Evolutionary conservation across 2,329 filamentous ascomycete genomes (phyloP).

Genomic region (Torrubiellomyces zombiae): DNA sequence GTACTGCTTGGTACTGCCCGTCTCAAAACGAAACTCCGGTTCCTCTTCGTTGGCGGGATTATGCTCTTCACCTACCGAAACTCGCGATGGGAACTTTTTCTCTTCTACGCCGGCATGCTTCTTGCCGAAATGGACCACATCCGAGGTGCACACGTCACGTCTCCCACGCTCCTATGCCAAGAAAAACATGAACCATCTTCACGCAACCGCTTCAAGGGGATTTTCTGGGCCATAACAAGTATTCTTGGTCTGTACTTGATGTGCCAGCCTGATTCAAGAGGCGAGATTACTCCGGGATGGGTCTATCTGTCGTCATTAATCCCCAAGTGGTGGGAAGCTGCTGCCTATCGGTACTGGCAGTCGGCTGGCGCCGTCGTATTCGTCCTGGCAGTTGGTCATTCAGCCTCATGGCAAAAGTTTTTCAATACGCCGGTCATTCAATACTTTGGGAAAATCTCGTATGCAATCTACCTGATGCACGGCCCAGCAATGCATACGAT

Average conservation of each 20-base stretch:
- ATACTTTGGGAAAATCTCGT: conserved; percentile 44
- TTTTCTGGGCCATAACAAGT: conserved; percentile 25
- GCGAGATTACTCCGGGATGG: conserved; percentile 36
- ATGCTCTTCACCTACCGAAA: conserved; percentile 28
- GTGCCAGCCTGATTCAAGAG: conserved; percentile 19
- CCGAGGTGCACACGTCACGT: conserved; percentile 24
- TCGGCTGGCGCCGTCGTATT: conserved; percentile 34
- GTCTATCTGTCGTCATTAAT: conserved; percentile 28
- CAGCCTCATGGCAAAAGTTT: conserved; percentile 27
- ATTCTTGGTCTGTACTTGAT: conserved; percentile 35
- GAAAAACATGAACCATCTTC: conserved; percentile 6
- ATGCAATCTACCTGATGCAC: conserved; percentile 45
- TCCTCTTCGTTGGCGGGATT: conserved; percentile 23
- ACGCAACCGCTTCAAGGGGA: conserved; percentile 4
- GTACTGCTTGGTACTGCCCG: conserved; percentile 31
- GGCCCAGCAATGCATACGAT: conserved; percentile 35
- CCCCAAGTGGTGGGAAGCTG: conserved; percentile 29
- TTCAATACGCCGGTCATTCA: conserved; percentile 33
- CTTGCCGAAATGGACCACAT: conserved; percentile 38
- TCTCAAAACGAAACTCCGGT: conserved; percentile 23
- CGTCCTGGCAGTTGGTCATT: conserved; percentile 30
- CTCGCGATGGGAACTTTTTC: conserved; percentile 35
- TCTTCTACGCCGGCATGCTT: conserved; percentile 37
- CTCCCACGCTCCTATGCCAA: conserved; percentile 10
- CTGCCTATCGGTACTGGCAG: conserved; percentile 40